These are phyloP conservation scores for Alternaria ventricosa DNA, from an alignment of 2,329 filamentous ascomycete genomes.

Conservation along the genomic window DNA sequence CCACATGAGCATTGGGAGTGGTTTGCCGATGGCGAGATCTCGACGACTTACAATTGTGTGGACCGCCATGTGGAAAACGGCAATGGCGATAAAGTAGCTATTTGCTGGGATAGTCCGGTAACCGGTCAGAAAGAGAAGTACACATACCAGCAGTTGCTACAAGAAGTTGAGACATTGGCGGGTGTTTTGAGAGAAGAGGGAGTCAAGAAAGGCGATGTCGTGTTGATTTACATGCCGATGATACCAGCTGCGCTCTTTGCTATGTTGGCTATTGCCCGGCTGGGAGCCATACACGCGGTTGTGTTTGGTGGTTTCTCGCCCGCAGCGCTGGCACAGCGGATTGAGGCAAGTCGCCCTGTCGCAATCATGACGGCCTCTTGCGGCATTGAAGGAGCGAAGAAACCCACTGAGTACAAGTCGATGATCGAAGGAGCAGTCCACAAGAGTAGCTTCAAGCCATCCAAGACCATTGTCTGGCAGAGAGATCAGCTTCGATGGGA, in stretches of 20 bases:
- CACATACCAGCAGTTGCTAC: conserved; percentile 76
- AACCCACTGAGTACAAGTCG: conserved; percentile 74
- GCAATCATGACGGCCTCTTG: conserved; percentile 88
- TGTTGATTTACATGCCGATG: conserved; percentile 97
- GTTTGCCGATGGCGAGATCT: conserved; percentile 89
- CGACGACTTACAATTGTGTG: conserved; percentile 89
- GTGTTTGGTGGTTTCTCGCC: conserved; percentile 94
- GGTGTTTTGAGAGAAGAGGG: conserved; percentile 83
- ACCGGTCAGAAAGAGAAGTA: conserved; percentile 73
- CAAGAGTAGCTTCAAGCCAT: conserved; percentile 73
- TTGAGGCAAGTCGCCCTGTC: conserved; percentile 79
- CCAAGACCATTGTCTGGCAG: conserved; percentile 81
- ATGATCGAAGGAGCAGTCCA: conserved; percentile 77
- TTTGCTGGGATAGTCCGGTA: conserved; percentile 89
- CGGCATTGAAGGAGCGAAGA: conserved; percentile 86
- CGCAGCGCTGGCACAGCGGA: conserved; percentile 81
- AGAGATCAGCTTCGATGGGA: conserved; percentile 78
- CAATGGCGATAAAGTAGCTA: conserved; percentile 74
- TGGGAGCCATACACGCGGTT: conserved; percentile 88
- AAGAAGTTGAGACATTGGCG: conserved; percentile 81
- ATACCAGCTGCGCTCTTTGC: conserved; percentile 87
- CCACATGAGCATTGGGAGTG: conserved; percentile 82
- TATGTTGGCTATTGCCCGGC: conserved; percentile 78
- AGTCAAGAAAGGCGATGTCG: conserved; percentile 81
- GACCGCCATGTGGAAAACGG: conserved; percentile 83